Evolutionary conservation across 2,329 filamentous ascomycete genomes (phyloP), one percentile per base, ranked within the genome.

Genomic region (Neurospora sp.): DNA sequence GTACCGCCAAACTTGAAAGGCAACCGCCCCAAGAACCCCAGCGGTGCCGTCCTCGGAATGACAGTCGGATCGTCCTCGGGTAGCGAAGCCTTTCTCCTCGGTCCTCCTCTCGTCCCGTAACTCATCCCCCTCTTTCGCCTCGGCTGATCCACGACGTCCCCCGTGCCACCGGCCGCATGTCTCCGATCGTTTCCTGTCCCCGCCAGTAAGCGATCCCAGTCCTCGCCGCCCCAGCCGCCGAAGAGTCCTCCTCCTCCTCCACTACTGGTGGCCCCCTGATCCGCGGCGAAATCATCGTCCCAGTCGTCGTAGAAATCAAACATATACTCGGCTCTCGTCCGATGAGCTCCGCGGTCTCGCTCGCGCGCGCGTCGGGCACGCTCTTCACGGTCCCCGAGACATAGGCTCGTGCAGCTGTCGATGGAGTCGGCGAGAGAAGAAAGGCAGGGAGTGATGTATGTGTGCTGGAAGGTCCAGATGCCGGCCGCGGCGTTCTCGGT

Each of bases 221-320:
- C 93, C 76, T 96, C 93, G 74, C 82, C 89, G 46, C 90, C 90
- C 92, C 93, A 97, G 66, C 88, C 81, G 66, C 86, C 90, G 68
- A 94, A 82, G 67, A 95, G 79, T 0, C 89, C 86, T 46, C 89
- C 86, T 40, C 83, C 83, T 68, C 87, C 85, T 43, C 78, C 77
- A 28, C 75, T 76, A 5, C 74, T 72, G 11, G 70, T 76, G 17
- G 81, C 80, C 69, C 85, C 82, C 67, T 73, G 71, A 39, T 67
- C 68, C 38, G 42, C 33, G 10, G 58, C 17, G 19, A 73, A 70
- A 66, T 87, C 86, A 69, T 86, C 84, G 72, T 97, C 93, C 95
- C 95, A 98, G 80, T 97, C 95, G 80, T 97, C 95, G 82, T 98
- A 98, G 79, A 98, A 98, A 79, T 97, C 95, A 78, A 98, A 98